Evolutionary conservation across 1,139 yeast genomes (phyloP), one percentile per base, ranked within the genome.

Genomic region (Torulaspora pretoriensis): DNA sequence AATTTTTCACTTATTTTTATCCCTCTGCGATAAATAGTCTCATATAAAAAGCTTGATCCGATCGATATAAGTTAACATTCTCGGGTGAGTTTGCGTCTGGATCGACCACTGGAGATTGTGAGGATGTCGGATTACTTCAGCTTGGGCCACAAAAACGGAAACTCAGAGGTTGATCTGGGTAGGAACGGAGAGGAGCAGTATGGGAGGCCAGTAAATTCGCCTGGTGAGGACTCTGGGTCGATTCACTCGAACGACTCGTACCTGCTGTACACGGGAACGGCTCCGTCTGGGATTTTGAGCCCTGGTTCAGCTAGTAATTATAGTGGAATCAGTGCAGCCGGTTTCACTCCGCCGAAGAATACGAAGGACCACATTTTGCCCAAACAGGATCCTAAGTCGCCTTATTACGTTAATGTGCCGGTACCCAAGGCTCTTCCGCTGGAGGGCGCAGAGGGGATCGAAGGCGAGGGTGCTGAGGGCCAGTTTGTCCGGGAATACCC

Each of bases 401-500:
- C 73, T 0, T 68, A 59, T 48, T 60, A 59, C 46, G 53, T 68
- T 9, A 54, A 63, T 12, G 68, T 68, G 1, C 72, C 73, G 0
- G 56, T 61, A 2, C 68, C 68, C 14, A 49, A 45, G 33, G 56
- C 56, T 19, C 40, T 51, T 23, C 52, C 60, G 1, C 36, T 46
- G 13, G 55, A 46, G 8, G 40, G 48, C 6, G 40, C 42, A 4
- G 43, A 40, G 16, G 34, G 44, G 7, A 44, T 48, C 9, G 49
- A 43, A 3, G 50, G 46, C 17, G 56, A 53, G 13, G 46, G 48
- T 3, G 47, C 49, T 32, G 57, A 49, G 16, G 54, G 53, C 10
- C 51, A 49, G 33, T 59, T 48, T 37, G 65, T 62, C 12, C 55
- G 61, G 31, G 67, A 64, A 39, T 63, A 60, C 40, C 73, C 72